Conservation (phyloP, 225 moss, liverwort and hornwort species). For the Polytrichum formosum region DNA sequence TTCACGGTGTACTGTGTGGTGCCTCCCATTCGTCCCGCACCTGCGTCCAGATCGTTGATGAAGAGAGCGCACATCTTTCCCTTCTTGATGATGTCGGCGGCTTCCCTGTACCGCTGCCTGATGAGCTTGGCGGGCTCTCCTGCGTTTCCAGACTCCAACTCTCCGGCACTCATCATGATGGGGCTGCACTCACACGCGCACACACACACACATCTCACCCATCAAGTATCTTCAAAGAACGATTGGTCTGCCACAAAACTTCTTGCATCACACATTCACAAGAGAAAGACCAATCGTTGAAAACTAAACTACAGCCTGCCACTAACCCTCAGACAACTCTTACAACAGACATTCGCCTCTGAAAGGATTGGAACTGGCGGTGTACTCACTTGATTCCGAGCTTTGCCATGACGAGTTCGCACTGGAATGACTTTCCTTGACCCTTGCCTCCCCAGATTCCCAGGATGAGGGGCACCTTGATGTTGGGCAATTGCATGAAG, state of each 20-base stretch:
- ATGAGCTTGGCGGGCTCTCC: conserved; percentile 97
- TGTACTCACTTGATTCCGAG: conserved; percentile 73
- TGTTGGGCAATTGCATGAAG: conserved; percentile 82
- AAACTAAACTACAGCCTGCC: no score
- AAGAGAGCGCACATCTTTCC: conserved; percentile 95
- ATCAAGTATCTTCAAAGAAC: no score
- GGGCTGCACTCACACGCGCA: conserved; percentile 32
- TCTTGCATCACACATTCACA: no score
- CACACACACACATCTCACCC: background rate
- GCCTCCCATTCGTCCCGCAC: conserved; percentile 95
- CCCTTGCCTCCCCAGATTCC: conserved; percentile 99
- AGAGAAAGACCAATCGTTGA: no score
- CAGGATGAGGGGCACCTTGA: conserved; percentile 93
- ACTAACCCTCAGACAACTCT: no score
- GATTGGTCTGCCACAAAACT: no score
- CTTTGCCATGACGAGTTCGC: conserved; percentile 83
- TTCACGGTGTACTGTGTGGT: conserved; percentile 97
- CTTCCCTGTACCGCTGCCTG: conserved; percentile 95
- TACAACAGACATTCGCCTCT: no score
- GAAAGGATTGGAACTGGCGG: no score
- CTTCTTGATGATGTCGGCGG: conserved; percentile 88
- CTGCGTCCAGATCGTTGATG: conserved; percentile 98
- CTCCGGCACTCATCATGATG: conserved; percentile 98
- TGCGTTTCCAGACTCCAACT: conserved; percentile 95
- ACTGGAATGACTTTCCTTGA: conserved; percentile 98